These are phyloP conservation scores for Eimeria brunetti DNA, from an alignment of 169 alveolate species.

Conservation along the genomic window DNA sequence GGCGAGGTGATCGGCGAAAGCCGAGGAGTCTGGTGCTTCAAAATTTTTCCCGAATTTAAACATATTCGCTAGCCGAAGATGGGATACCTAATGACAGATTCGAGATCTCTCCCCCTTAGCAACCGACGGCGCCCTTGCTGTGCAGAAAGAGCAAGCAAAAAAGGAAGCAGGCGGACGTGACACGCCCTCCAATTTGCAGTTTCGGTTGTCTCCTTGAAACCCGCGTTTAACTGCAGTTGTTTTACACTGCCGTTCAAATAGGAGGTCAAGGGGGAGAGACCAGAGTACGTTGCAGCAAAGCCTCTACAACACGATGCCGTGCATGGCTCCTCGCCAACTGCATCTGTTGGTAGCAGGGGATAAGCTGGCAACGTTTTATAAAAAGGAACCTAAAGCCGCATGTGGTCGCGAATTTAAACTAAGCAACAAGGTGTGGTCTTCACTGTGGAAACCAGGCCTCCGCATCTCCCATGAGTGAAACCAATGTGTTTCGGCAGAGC, in stretches of 20 bases:
- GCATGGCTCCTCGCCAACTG: background rate
- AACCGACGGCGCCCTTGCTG: background rate
- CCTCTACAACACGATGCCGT: background rate
- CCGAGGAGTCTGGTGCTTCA: background rate
- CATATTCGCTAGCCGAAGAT: background rate
- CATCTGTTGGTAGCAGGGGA: background rate
- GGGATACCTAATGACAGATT: background rate
- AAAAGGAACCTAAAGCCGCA: background rate
- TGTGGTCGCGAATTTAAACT: background rate
- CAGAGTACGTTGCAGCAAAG: background rate
- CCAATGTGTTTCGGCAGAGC: constrained; percentile 39
- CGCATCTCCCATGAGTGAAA: constrained; percentile 27
- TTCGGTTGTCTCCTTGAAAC: background rate
- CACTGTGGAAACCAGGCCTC: constrained; percentile 37
- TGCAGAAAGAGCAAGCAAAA: background rate
- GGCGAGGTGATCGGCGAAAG: background rate
- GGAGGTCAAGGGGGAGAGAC: background rate
- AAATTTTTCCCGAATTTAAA: background rate
- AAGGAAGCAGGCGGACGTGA: background rate
- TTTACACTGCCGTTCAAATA: background rate
- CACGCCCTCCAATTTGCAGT: background rate
- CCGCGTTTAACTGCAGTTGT: background rate
- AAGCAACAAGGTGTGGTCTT: background rate
- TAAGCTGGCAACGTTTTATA: background rate
- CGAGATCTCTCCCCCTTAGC: background rate